Base-by-base conservation (phyloP, 768 basidiomycete genomes). In the Rhodosporidiobolus odoratus region DNA sequence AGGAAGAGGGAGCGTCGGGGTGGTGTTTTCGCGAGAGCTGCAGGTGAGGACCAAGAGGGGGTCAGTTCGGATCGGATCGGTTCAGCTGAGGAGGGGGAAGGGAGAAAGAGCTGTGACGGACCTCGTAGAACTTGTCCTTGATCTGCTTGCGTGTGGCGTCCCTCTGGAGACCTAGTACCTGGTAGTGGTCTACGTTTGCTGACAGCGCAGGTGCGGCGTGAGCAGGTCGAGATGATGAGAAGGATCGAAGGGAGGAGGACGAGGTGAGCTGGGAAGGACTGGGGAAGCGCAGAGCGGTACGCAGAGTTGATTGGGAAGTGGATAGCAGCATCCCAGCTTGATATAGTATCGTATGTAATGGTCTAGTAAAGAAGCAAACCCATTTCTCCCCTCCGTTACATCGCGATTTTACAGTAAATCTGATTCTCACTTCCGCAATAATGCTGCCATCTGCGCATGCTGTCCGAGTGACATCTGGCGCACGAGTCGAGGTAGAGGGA, bases 11-110 rank as follows among this genome's bases (percentile, higher is more conserved):
- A 1, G 69, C 62, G 54, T 74, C 73, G 13, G 73, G 73, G 59
- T 74, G 73, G 65, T 70, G 63, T 37, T 67, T 74, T 17, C 66
- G 35, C 6, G 73, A 74, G 57, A 74, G 68, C 69, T 73, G 62
- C 9, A 9, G 30, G 48, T 10, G 32, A 25, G 17, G 10, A 30
- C 15, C n/a, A n/a, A n/a, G 30, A 27, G 34, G 25, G 27, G 32
- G 65, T 48, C 6, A 40, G 59, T 27, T 45, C 43, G 27, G n/a
- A 16, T 37, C 12, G n/a, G n/a, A n/a, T n/a, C 4, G 30, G 3
- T 3, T 45, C 48, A 5, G n/a, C n/a, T 1, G 12, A 38, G 34
- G 19, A 57, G 37, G 16, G 35, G n/a, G 21, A 25, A 30, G 35
- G 32, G 41, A 35, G 61, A 23, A 23, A 15, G 27, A 15, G 17